Evolutionary conservation across 306 rosid genomes (phyloP).

Genomic region (Vigna reflexopilosa): DNA sequence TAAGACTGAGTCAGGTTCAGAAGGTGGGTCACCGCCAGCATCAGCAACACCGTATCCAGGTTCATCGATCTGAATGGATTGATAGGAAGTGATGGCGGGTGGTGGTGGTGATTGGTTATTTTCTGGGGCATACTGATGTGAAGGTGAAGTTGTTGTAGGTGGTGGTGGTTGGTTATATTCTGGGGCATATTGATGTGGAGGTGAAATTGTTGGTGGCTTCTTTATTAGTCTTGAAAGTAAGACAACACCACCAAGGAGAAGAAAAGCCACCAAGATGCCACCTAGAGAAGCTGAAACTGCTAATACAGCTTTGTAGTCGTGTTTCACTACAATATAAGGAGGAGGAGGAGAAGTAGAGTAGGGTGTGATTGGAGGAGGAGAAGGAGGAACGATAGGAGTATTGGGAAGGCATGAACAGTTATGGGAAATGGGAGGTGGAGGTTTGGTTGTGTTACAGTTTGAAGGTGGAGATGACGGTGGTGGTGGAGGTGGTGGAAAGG

Average conservation of each 20-base stretch:
- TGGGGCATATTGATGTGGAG: background rate
- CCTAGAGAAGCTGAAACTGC: conserved; percentile 65
- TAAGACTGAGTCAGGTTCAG: background rate
- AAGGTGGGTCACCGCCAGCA: background rate
- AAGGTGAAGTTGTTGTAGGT: too few species aligned
- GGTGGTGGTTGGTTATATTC: background rate
- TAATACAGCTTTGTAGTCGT: conserved; percentile 52
- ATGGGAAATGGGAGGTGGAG: background rate
- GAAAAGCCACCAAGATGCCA: conserved; percentile 57
- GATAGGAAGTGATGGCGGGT: background rate
- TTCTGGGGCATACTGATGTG: too few species aligned
- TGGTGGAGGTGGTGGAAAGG: conserved; percentile 11
- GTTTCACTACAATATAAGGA: background rate
- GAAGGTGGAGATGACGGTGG: background rate
- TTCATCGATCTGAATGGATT: conserved; percentile 1
- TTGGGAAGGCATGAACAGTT: conserved; percentile 9
- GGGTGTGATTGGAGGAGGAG: background rate
- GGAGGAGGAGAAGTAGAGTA: background rate
- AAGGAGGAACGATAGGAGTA: background rate
- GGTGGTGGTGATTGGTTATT: too few species aligned
- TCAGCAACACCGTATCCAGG: background rate
- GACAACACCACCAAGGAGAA: conserved; percentile 48
- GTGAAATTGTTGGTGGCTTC: conserved; percentile 45
- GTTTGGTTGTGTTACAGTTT: too few species aligned
- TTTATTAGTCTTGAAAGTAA: conserved; percentile 59